Conservation (phyloP, 164 flowering plant genomes). For the Piper betle region DNA sequence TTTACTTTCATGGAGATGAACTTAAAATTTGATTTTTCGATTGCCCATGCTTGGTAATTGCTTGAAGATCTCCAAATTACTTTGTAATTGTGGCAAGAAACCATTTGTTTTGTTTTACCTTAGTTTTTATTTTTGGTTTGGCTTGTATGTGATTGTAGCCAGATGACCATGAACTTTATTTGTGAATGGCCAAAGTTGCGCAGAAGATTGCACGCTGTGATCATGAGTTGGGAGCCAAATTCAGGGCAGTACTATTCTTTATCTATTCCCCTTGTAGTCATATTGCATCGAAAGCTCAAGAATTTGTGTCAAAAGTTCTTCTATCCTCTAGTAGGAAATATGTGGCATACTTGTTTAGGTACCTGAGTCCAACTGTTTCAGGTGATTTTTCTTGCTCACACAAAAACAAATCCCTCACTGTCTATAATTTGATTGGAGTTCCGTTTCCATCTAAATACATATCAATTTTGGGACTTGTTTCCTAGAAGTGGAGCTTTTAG, state of each 20-base stretch:
- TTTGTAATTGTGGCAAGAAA: neutral
- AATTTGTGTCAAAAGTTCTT: slow-evolving; percentile 28
- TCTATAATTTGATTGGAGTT: slow-evolving; percentile 35
- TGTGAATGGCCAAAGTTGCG: slow-evolving; percentile 24
- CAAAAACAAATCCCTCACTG: slow-evolving; percentile 17
- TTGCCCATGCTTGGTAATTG: slow-evolving; percentile 60
- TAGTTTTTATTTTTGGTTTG: neutral
- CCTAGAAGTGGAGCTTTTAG: slow-evolving; percentile 23
- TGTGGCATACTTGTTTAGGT: slow-evolving; percentile 25
- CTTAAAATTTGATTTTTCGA: slow-evolving; percentile 28
- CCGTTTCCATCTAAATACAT: slow-evolving; percentile 33
- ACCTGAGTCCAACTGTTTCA: slow-evolving; percentile 15
- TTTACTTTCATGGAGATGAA: slow-evolving; percentile 15
- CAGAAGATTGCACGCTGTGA: slow-evolving; percentile 17
- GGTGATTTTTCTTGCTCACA: slow-evolving; percentile 15
- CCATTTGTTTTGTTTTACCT: neutral
- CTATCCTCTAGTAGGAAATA: slow-evolving; percentile 19
- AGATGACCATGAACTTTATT: slow-evolving; percentile 38
- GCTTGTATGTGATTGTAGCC: slow-evolving; percentile 17
- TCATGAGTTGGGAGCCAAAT: slow-evolving; percentile 34
- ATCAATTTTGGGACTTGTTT: slow-evolving; percentile 26
- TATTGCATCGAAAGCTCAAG: slow-evolving; percentile 36
- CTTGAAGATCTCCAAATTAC: neutral
- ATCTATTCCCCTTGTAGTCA: slow-evolving; percentile 58
- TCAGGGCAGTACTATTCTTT: slow-evolving; percentile 59